A percentile compares a stretch with the other conserved stretches of the same genome.
Conservation (phyloP, 768 basidiomycete genomes). For the Boletus reticulatus region DNA sequence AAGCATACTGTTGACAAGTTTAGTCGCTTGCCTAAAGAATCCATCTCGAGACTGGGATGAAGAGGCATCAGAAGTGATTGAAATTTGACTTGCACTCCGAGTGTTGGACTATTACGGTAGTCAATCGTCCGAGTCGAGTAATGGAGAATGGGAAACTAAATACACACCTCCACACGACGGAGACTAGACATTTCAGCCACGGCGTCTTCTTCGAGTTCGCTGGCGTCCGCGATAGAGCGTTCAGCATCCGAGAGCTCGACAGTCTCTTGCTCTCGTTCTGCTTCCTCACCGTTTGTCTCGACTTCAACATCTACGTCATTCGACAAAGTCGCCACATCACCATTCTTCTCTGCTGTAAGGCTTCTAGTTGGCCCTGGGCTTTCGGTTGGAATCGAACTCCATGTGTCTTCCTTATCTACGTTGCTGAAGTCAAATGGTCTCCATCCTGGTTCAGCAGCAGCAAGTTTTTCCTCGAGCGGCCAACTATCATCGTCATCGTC, state of each 20-base stretch:
- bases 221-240: conserved; percentile 28
- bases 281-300: conserved; percentile 9
- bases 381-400: conserved; percentile 67
- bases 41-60: conserved; percentile 49
- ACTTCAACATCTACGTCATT: conserved; percentile 12
- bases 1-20: conserved; percentile 63
- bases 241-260: conserved; percentile 38
- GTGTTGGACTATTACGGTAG: conserved; percentile 11
- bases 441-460: conserved; percentile 55
- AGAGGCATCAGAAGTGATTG: conserved; percentile 44
- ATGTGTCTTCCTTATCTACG: conserved; percentile 69
- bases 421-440: conserved; percentile 50
- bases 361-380: conserved; percentile 41
- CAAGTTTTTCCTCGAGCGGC: conserved; percentile 67
- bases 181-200: conserved; percentile 38
- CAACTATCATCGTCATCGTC: conserved; percentile 64
- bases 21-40: conserved; percentile 69
- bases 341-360: conserved; percentile 13
- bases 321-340: background rate
- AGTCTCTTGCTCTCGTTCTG: conserved; percentile 10
- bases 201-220: conserved; percentile 40
- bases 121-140: conserved; percentile 10
- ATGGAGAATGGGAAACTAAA: background rate
- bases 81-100: conserved; percentile 54
- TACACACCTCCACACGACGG: conserved; percentile 42